These are phyloP conservation scores for Rhodotorula paludigena DNA, from an alignment of 768 basidiomycete species.

Conservation along the genomic window DNA sequence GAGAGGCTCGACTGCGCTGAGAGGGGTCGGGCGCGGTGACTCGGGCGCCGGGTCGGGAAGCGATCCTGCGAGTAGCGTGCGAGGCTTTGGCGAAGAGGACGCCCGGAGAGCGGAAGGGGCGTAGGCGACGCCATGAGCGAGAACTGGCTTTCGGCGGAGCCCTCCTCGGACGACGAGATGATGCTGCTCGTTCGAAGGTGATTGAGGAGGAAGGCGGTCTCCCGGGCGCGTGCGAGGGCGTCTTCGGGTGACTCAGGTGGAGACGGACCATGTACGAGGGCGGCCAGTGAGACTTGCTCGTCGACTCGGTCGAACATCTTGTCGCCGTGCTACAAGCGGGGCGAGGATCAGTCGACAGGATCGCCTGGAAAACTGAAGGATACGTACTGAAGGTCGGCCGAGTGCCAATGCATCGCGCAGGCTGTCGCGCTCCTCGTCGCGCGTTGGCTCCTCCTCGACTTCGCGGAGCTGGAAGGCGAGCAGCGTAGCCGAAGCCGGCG, in stretches of 20 bases:
- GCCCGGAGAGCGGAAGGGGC: neutral
- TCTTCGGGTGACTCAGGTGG: constrained; percentile 2
- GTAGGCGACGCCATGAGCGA: constrained; percentile 15
- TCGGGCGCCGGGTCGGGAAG: neutral
- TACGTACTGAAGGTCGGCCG: constrained; percentile 20
- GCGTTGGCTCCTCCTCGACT: constrained; percentile 2
- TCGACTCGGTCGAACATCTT: constrained; percentile 30
- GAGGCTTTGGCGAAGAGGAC: constrained; percentile 10
- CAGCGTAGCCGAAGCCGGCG: neutral
- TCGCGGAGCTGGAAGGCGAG: neutral
- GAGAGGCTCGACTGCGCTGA: constrained; percentile 3
- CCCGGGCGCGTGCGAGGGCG: neutral
- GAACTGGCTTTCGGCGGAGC: constrained; percentile 15
- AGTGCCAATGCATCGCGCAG: constrained; percentile 25
- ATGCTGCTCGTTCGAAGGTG: constrained; percentile 18
- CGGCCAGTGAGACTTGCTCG: constrained; percentile 9
- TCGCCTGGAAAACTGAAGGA: neutral
- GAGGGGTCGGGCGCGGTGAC: constrained; percentile 5
- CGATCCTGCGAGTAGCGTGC: constrained; percentile 33
- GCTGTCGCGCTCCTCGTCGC: constrained; percentile 8
- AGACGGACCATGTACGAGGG: constrained; percentile 21
- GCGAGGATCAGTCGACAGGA: neutral
- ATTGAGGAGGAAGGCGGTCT: neutral
- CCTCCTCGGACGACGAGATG: constrained; percentile 20
- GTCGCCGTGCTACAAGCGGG: constrained; percentile 22